Percentiles rank a stretch among this genome's conserved stretches.
Evolutionary conservation across 352 stramenopile species (phyloP).

Genomic region (Blastocystis sp.): DNA sequence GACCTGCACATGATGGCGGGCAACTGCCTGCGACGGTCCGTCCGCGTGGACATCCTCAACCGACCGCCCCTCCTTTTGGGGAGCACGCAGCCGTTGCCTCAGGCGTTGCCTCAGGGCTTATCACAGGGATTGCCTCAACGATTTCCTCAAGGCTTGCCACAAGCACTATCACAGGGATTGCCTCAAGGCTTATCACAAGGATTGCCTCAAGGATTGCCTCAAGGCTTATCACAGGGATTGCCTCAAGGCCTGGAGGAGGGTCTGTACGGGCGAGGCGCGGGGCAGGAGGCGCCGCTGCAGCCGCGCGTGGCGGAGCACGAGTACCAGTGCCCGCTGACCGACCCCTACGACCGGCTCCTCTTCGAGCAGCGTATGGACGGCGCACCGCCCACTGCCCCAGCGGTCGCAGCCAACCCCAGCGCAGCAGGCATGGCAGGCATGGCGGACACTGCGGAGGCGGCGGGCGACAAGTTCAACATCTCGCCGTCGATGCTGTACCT

Average conservation of each 20-base stretch:
- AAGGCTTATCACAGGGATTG: no score
- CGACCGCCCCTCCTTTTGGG: background rate
- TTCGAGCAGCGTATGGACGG: background rate
- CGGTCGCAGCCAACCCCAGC: no score
- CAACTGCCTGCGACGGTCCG: background rate
- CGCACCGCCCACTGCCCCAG: background rate
- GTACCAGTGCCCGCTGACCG: slow-evolving; percentile 46
- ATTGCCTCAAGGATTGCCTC: no score
- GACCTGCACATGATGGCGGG: background rate
- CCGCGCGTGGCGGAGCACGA: slow-evolving; percentile 24
- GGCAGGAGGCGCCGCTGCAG: background rate
- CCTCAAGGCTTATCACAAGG: no score
- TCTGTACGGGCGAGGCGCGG: background rate
- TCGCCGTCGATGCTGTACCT: background rate
- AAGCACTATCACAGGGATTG: no score
- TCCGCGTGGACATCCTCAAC: background rate
- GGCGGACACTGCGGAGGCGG: background rate
- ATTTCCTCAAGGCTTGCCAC: background rate
- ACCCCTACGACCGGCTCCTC: slow-evolving; percentile 26
- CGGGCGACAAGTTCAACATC: background rate
- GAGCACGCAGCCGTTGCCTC: background rate
- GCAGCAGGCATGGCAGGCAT: no score
- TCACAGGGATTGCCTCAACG: background rate
- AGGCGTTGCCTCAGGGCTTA: background rate
- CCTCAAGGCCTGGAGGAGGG: background rate